Evolutionary conservation across 352 stramenopile species (phyloP).

Genomic region (Phytophthora pinifolia): DNA sequence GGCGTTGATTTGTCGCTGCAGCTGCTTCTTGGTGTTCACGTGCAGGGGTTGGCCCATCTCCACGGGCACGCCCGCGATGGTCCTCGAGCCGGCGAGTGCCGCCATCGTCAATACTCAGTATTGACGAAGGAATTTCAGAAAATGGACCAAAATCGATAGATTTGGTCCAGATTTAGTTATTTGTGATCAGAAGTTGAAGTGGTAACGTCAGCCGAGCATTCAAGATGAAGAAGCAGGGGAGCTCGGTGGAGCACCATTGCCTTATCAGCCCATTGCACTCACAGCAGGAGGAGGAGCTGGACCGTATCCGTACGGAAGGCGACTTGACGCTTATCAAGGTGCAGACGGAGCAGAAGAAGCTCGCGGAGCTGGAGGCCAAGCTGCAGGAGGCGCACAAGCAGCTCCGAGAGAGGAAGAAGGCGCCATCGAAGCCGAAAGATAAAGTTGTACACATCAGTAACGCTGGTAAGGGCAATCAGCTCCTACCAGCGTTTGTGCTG

Average conservation of each 20-base stretch:
- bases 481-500: slow-evolving; percentile 4
- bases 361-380: slow-evolving; percentile 75
- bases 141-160: no score
- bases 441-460: background rate
- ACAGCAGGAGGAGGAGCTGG: slow-evolving; percentile 78
- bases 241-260: slow-evolving; percentile 3
- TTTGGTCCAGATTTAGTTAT: no score
- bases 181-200: background rate
- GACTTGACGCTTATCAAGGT: slow-evolving; percentile 63
- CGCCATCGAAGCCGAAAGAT: slow-evolving; percentile 35
- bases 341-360: slow-evolving; percentile 90
- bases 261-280: slow-evolving; percentile 16
- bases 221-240: slow-evolving; percentile 12
- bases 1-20: slow-evolving; percentile 80
- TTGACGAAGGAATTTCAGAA: background rate
- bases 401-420: slow-evolving; percentile 88
- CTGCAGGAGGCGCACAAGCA: slow-evolving; percentile 85
- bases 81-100: slow-evolving; percentile 18
- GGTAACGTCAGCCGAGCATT: background rate
- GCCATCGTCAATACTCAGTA: slow-evolving; percentile 3
- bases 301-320: slow-evolving; percentile 81
- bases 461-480: background rate
- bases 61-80: slow-evolving; percentile 54
- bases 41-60: slow-evolving; percentile 70
- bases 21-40: slow-evolving; percentile 72